These are phyloP conservation scores for Metarhizium album DNA, from an alignment of 2,329 filamentous ascomycete species.

Conservation along the genomic window DNA sequence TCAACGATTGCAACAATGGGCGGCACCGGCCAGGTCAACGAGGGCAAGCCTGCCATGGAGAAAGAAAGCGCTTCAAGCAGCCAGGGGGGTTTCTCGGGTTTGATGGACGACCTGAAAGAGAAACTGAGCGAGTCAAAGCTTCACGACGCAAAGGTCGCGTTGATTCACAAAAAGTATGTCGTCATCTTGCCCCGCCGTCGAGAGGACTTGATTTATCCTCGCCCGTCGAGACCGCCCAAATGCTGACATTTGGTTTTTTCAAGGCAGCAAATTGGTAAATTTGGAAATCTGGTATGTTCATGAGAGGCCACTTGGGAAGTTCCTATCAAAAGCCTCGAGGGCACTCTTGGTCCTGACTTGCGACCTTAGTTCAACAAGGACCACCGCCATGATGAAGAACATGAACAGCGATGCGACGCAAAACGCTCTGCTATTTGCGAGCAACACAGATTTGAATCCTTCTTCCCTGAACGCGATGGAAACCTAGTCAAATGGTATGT, in stretches of 20 bases:
- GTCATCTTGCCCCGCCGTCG: constrained; percentile 7
- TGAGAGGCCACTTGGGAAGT: neutral
- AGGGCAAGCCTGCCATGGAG: neutral
- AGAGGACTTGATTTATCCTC: neutral
- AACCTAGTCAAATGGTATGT: constrained; percentile 97
- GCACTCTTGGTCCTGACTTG: constrained; percentile 3
- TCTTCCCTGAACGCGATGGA: constrained; percentile 73
- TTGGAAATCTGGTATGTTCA: constrained; percentile 45
- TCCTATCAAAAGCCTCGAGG: neutral
- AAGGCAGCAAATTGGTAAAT: constrained; percentile 48
- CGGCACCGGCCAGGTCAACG: constrained; percentile 1
- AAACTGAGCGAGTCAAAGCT: constrained; percentile 44
- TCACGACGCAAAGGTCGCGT: constrained; percentile 44
- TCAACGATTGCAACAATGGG: neutral
- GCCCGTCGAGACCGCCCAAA: neutral
- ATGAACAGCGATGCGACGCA: constrained; percentile 72
- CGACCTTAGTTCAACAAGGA: constrained; percentile 59
- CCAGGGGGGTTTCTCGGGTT: constrained; percentile 19
- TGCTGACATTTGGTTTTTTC: neutral
- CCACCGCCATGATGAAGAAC: constrained; percentile 87
- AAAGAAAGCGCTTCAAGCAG: neutral
- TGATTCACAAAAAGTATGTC: constrained; percentile 48
- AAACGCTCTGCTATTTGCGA: constrained; percentile 66
- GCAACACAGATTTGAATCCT: constrained; percentile 77
- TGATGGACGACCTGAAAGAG: constrained; percentile 41